Conservation (phyloP, 306 rosid species). For the Sphenostylis stenocarpa region DNA sequence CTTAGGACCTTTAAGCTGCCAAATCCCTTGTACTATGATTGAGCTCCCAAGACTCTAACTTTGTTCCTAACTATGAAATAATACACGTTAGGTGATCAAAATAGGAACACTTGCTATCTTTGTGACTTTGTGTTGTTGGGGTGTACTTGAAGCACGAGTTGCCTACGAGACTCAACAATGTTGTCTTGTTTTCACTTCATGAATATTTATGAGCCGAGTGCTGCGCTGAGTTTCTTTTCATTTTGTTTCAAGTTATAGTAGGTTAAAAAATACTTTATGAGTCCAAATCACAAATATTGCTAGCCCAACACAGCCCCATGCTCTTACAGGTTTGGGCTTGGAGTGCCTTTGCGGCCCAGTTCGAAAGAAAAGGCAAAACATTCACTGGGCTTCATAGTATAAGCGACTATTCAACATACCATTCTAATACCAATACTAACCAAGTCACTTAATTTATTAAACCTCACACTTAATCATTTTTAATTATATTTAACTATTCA, state of each 20-base stretch:
- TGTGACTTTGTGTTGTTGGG: background rate
- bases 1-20: slow-evolving; percentile 66
- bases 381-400: background rate
- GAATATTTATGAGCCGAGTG: no score
- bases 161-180: background rate
- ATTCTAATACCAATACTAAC: background rate
- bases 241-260: no score
- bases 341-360: background rate
- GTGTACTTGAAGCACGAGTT: background rate
- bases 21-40: slow-evolving; percentile 64
- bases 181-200: background rate
- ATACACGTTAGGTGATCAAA: background rate
- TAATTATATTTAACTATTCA: no score
- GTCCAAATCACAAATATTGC: no score
- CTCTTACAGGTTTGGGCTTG: no score
- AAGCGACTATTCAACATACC: no score
- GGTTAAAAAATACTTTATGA: no score
- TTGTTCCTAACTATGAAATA: background rate
- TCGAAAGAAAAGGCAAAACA: background rate
- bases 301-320: no score
- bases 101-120: background rate
- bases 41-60: background rate
- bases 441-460: no score
- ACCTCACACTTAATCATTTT: background rate
- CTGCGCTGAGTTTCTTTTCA: no score